Base-by-base conservation (phyloP, 225 moss, liverwort and hornwort species). In the Thuidium tamariscinum region DNA sequence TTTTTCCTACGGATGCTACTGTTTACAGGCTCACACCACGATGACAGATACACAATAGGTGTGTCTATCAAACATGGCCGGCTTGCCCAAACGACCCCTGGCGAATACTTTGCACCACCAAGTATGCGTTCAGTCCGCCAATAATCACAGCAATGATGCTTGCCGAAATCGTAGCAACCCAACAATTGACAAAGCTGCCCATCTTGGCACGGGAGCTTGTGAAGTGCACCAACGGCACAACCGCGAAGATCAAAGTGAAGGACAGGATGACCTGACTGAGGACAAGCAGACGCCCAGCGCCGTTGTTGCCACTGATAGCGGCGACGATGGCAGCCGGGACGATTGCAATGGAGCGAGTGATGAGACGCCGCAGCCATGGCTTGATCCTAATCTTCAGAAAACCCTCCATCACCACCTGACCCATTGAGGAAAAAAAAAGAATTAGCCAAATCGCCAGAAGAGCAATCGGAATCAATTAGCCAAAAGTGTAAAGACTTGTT, bases 391-490 rank as follows among this genome's bases (percentile, higher is more conserved):
- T 93, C 82, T 94, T 92, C 51, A 97, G 89, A 82, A 97, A 97
- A 18, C 97, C 97, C 87, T 97, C 97, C 97, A 97, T 97, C 65
- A 97, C 97, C 57, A 97, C 90, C 83, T 97, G 97, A 5, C 93
- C 83, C 34, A 74, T n/a, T 3, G 41, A 52, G 23, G 0, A 7
- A 32, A 10, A 10, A 63, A 5, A 19, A 10, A 63, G 3, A 9
- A 9, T 42, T 3, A 56, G 37, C 13, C 42, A 44, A 21, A 37
- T 37, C 7, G 9, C 5, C 52, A 75, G 52, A 22, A 52, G n/a
- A 55, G 54, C 69, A 36, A 49, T 51, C 27, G 51, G 36, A 16
- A 44, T 36, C 29, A 69, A 82, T 19, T 20, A 39, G 14, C 30
- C 39, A 6, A 39, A 48, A 54, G 16, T 48, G 36, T n/a, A 10